A percentile compares a stretch with the other conserved stretches of the same genome.
Evolutionary conservation across 2,329 filamentous ascomycete genomes (phyloP).

Genomic region (Colletotrichum somersetense): DNA sequence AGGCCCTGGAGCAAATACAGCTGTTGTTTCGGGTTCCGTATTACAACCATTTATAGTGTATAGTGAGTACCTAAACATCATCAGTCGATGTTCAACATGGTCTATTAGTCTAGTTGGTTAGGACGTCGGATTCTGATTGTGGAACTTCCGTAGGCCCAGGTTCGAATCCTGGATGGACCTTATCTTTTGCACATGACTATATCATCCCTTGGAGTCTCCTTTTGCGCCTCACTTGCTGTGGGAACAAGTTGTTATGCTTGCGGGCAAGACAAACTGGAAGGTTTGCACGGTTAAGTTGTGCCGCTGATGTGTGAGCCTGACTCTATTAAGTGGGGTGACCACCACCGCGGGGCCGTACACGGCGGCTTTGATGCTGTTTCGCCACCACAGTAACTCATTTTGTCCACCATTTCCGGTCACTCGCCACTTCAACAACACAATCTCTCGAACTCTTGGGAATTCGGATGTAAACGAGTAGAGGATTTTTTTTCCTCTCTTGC

Average conservation of each 20-base stretch:
- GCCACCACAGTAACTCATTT: constrained; percentile 35
- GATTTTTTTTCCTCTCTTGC: background rate
- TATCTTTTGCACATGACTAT: background rate
- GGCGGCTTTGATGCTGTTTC: constrained; percentile 5
- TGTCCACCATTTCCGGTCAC: constrained; percentile 7
- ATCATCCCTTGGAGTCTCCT: fast-evolving
- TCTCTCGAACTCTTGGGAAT: background rate
- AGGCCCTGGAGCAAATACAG: background rate
- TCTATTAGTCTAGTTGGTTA: constrained; percentile 43
- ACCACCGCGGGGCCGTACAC: constrained; percentile 1
- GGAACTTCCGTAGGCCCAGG: constrained; percentile 40
- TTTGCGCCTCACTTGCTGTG: background rate
- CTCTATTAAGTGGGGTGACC: constrained; percentile 34
- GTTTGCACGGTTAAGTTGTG: background rate
- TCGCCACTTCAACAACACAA: background rate
- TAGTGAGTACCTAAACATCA: fast-evolving
- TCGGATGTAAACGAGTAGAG: too few relatives aligned
- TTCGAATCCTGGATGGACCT: constrained; percentile 43
- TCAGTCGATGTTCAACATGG: fast-evolving
- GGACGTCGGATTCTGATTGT: constrained; percentile 41
- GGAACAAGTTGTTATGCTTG: background rate
- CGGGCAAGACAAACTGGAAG: background rate
- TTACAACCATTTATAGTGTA: fast-evolving
- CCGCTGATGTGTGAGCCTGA: constrained; percentile 20
- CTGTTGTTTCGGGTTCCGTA: background rate